Base-by-base conservation (phyloP, 2,329 filamentous ascomycete species). In the Calonectria leucothoes region DNA sequence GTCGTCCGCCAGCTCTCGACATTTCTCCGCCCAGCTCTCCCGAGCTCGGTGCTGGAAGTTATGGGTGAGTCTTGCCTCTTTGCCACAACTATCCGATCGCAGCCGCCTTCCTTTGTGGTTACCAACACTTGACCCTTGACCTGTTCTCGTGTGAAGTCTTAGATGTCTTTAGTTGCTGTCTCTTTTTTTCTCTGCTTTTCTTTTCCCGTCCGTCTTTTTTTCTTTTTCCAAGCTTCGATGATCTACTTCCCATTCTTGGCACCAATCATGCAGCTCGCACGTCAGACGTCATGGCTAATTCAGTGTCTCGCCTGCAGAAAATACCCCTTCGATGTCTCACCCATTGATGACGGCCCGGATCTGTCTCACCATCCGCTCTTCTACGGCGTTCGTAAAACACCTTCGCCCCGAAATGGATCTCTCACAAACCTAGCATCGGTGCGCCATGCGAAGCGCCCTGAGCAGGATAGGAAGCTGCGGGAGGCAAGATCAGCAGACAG, bases 21-120 rank as follows among this genome's bases (percentile, higher is more conserved):
- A 85, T 91, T 74, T 91, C 90, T 14, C 90, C 90, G 66, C 89
- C 89, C 35, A 91, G 89, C 83, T 91, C 90, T 51, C 89, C 90
- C 29, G 90, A 91, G 70, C 78, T 84, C 12, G 79, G 82, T 57
- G 81, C 82, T 64, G 77, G 80, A 42, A 81, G 79, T 66, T 72
- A 85, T 76, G 82, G 77, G 88, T 90, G 84, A 86, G 88, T 87
- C 42, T 42, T 49, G 33, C 45, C 52, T 64, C 64, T 71, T 45
- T 71, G 71, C 59, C 68, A 48, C 48, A 39, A 29, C 63, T 42
- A 33, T 48, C 39, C 45, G 25, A 42, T 61, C 69, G 25, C 61
- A 29, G 27, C 20, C 70, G 74, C 75, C 72, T 77, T 76, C 52
- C 72, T 74, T 69, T 66, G 68, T 55, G 39, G 66, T 66, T 70